Conservation (phyloP, 495 filamentous ascomycete species). For the Podospora pseudocomata region DNA sequence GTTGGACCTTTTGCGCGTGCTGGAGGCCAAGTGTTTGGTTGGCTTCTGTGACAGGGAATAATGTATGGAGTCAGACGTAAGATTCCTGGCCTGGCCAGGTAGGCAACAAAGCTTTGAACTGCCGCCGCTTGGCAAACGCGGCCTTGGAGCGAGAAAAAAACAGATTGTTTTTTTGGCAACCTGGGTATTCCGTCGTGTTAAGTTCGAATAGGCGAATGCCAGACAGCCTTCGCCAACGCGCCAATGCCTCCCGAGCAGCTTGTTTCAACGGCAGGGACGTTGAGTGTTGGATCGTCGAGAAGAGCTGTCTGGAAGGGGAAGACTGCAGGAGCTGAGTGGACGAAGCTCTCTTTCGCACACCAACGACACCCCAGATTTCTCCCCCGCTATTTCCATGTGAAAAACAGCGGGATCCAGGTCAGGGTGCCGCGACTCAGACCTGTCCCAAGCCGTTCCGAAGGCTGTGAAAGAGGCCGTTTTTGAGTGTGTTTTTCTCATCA, state of each 20-base stretch:
- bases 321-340: constrained; percentile 1
- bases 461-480: not conserved
- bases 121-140: constrained; percentile 5
- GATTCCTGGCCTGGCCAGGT: not conserved
- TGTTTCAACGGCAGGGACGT: not conserved
- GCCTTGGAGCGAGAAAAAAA: not conserved
- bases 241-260: not conserved
- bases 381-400: constrained; percentile 13
- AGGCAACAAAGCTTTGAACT: constrained; percentile 1
- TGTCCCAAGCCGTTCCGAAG: not conserved
- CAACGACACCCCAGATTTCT: not conserved
- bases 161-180: not conserved
- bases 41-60: not conserved
- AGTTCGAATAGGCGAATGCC: too few species aligned
- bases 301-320: not conserved
- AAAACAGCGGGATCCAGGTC: not conserved
- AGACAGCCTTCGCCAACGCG: too few species aligned
- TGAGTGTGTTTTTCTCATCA: not conserved
- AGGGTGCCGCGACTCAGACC: constrained; percentile 7
- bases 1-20: not conserved
- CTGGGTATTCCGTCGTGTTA: not conserved
- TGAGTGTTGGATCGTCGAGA: not conserved
- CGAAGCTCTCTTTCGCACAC: not conserved
- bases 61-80: not conserved
- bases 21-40: constrained; percentile 3